Percentiles rank a stretch among this genome's conserved stretches.
These are phyloP conservation scores for Backusella tarrabulga DNA, from an alignment of 192 early-diverging fungal genomes.

Conservation along the genomic window DNA sequence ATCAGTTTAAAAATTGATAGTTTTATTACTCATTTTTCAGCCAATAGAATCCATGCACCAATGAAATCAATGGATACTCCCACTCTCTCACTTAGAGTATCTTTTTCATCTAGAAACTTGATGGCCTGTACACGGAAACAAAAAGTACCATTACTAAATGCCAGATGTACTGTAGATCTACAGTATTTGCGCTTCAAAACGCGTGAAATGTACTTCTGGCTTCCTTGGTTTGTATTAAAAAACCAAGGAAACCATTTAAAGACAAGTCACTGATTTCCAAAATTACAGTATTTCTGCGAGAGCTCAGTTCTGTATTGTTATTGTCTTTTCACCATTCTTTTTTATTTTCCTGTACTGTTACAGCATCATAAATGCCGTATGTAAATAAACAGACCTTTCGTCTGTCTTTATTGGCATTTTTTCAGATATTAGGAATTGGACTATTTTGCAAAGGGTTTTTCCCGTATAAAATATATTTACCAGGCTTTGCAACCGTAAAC, in stretches of 20 bases:
- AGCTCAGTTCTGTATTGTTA: not conserved
- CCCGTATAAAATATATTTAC: constrained; percentile 70
- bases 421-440: constrained; percentile 62
- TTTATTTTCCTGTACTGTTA: not conserved
- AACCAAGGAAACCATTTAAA: not conserved
- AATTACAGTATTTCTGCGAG: not conserved
- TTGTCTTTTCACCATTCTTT: not conserved
- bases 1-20: not conserved
- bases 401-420: constrained; percentile 13
- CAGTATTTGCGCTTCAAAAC: not conserved
- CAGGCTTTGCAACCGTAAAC: constrained; percentile 54
- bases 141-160: not conserved
- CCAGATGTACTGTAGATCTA: not conserved
- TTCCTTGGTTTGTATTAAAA: not conserved
- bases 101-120: not conserved
- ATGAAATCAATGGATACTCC: not conserved
- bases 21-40: not conserved
- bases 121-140: not conserved
- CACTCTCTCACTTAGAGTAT: not conserved
- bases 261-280: not conserved
- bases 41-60: not conserved
- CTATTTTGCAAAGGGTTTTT: constrained; percentile 76
- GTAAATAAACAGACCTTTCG: not conserved
- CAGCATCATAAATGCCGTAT: not conserved
- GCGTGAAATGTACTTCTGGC: not conserved